A percentile compares a stretch with the other conserved stretches of the same genome.
phyloP scores from a whole-genome alignment of 2,329 filamentous ascomycete species.

The Fusarium verrucosum region DNA sequence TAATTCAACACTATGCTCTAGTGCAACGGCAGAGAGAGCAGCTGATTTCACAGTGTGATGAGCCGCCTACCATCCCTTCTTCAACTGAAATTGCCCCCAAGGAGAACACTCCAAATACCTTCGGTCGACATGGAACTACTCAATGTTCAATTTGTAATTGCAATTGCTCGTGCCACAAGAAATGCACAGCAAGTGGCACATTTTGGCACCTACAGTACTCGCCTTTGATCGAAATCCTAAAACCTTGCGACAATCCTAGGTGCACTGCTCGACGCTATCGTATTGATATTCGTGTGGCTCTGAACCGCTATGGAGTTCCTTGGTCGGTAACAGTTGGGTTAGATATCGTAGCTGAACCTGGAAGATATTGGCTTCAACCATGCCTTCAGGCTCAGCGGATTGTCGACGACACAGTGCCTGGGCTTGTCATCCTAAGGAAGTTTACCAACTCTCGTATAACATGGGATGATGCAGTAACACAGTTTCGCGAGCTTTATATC shows the following conservation, averaged over 20 bases:
- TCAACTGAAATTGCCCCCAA: background rate
- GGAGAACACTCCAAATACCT: fast-evolving
- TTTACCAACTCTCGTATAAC: fast-evolving
- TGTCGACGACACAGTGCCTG: background rate
- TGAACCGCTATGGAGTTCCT: background rate
- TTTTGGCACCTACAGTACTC: constrained; percentile 15
- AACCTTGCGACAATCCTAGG: background rate
- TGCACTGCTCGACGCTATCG: background rate
- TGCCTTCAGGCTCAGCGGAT: background rate
- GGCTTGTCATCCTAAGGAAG: background rate
- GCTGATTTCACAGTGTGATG: fast-evolving
- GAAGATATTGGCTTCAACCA: constrained; percentile 1
- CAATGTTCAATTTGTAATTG: background rate
- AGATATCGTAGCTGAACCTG: background rate
- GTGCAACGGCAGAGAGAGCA: background rate
- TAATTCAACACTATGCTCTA: background rate
- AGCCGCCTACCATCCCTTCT: fast-evolving
- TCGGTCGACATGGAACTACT: background rate
- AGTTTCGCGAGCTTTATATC: background rate
- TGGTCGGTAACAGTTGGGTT: background rate
- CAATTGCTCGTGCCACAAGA: constrained; percentile 5
- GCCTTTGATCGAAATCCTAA: background rate
- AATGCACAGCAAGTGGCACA: background rate
- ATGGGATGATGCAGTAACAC: background rate
- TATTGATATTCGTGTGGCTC: background rate